Evolutionary conservation across 208 protist species (phyloP).

Genomic region (Leishmania amazonensis): DNA sequence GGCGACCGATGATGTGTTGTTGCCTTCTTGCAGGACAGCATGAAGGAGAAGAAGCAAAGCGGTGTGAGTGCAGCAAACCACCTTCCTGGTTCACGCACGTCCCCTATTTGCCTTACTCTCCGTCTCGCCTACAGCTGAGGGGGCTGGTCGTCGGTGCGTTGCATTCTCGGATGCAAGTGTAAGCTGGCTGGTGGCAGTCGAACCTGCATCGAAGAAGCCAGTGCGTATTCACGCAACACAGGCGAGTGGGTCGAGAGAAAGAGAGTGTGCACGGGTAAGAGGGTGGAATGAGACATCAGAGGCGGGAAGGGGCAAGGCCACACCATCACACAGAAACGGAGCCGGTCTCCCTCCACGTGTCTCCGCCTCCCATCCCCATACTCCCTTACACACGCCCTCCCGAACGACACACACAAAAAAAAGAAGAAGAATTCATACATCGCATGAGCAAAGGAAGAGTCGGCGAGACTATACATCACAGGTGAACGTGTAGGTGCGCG

Average conservation of each 20-base stretch:
- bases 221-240: background rate
- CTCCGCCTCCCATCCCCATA: background rate
- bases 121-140: background rate
- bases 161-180: background rate
- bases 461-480: slow-evolving; percentile 1
- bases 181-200: background rate
- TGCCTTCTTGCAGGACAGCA: background rate
- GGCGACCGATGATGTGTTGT: background rate
- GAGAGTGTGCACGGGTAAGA: background rate
- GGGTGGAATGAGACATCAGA: background rate
- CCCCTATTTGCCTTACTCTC: background rate
- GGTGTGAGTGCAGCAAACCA: background rate
- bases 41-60: background rate
- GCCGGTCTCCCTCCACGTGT: background rate
- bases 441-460: background rate
- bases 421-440: background rate
- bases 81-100: background rate
- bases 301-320: background rate
- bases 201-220: background rate
- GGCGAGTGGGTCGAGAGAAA: background rate
- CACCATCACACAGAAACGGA: background rate
- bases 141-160: background rate
- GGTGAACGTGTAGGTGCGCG: background rate
- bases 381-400: background rate
- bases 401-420: background rate